These are phyloP conservation scores for Staphylotrichum tortipilum DNA, from an alignment of 495 filamentous ascomycete species.

Conservation along the genomic window DNA sequence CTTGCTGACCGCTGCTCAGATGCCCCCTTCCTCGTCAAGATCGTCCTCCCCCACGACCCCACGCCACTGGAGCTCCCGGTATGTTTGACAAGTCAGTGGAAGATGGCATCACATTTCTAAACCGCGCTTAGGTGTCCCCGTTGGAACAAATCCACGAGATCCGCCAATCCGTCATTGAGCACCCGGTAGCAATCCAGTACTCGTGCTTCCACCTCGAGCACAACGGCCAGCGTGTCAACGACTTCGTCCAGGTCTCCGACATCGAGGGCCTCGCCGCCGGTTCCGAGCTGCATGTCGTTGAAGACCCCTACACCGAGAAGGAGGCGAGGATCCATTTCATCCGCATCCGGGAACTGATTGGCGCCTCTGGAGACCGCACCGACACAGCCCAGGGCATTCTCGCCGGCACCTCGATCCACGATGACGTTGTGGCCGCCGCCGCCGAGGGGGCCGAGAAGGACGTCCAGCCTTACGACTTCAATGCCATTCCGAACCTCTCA, in stretches of 20 bases:
- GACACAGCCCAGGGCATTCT: slow-evolving; percentile 82
- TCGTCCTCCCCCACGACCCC: slow-evolving; percentile 71
- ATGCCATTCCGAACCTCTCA: slow-evolving; percentile 54
- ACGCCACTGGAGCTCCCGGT: slow-evolving; percentile 79
- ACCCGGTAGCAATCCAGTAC: slow-evolving; percentile 89
- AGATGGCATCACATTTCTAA: slow-evolving; percentile 17
- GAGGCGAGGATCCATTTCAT: slow-evolving; percentile 93
- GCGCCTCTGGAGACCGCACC: slow-evolving; percentile 77
- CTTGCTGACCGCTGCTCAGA: slow-evolving; percentile 40
- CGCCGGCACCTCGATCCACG: slow-evolving; percentile 82
- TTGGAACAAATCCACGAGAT: slow-evolving; percentile 97
- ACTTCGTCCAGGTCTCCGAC: slow-evolving; percentile 89
- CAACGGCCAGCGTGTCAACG: slow-evolving; percentile 77
- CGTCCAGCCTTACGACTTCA: slow-evolving; percentile 64
- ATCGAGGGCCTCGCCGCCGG: slow-evolving; percentile 66
- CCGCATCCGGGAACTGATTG: slow-evolving; percentile 82
- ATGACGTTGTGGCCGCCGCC: slow-evolving; percentile 51
- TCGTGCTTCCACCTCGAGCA: slow-evolving; percentile 97
- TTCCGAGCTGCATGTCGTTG: slow-evolving; percentile 70
- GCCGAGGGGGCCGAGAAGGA: slow-evolving; percentile 45
- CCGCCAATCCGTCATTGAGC: slow-evolving; percentile 90
- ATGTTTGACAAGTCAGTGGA: slow-evolving; percentile 18
- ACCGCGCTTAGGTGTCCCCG: slow-evolving; percentile 61
- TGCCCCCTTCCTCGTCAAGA: slow-evolving; percentile 54
- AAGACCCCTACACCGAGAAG: slow-evolving; percentile 98